Base-by-base conservation (phyloP, 2,329 filamentous ascomycete species). In the Aspergillus sp. region DNA sequence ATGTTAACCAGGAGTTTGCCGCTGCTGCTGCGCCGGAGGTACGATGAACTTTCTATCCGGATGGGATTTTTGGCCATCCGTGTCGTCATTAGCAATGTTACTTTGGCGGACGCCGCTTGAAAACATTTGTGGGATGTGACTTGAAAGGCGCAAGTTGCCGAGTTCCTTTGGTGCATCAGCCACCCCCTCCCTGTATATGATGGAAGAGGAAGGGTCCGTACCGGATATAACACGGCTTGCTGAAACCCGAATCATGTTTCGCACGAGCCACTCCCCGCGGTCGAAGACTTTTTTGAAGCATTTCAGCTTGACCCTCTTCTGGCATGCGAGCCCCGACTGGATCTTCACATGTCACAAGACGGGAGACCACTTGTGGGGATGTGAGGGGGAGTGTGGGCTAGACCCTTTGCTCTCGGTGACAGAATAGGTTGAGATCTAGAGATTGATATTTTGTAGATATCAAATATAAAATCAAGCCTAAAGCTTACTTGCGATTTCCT, bases 11-110 rank as follows among this genome's bases (percentile, higher is more conserved):
- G 19, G 73, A 74, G 8, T 71, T 77, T 63, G 72, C 69, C 11
- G 74, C 73, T 3, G 75, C 74, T 15, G 72, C 70, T 15, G 74
- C 71, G 25, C 72, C 71, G 7, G 74, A 74, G 57, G 71, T 74
- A 50, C 72, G 73, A 63, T 77, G 69, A 73, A 11, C 25, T 28
- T 28, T 28, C 25, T 28, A 28, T 2, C 6, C 25, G 6, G 25
- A 28, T 28, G 25, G 25, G 25, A 28, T 28, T 28, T 28, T 28
- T 28, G 6, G 25, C 25, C 25, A 28, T 28, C 25, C 25, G 4
- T 28, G 25, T 28, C 25, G 25, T 28, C 25, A 4, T 28, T 7
- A 28, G 25, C 25, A 28, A 28, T 28, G 25, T 28, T 4, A 4
- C 6, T 28, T 28, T 4, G 6, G 4, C 25, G 25, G 25, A 28